A percentile compares a stretch with the other conserved stretches of the same genome.
Conservation (phyloP, 306 rosid genomes). For the Trifolium subterraneum region DNA sequence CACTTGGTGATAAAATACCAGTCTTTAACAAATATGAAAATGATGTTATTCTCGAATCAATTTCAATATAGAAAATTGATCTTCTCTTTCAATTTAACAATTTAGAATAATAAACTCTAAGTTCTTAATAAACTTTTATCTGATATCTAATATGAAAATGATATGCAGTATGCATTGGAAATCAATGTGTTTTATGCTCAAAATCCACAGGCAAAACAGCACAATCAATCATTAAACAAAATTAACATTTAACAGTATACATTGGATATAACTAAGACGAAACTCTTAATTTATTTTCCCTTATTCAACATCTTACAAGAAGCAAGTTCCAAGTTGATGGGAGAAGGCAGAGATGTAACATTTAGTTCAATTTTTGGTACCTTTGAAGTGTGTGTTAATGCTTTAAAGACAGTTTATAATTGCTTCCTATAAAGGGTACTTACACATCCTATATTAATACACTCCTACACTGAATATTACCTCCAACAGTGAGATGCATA, state of each 20-base stretch:
- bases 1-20: too few species aligned
- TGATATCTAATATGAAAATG: too few species aligned
- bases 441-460: conserved; percentile 25
- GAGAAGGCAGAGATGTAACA: conserved; percentile 22
- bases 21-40: too few species aligned
- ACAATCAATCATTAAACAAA: background rate
- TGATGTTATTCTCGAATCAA: too few species aligned
- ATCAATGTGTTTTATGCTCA: too few species aligned
- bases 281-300: conserved; percentile 20
- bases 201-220: background rate
- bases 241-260: background rate
- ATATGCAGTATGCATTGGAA: too few species aligned
- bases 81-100: too few species aligned
- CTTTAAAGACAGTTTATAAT: background rate
- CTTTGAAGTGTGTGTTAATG: background rate
- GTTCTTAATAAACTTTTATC: too few species aligned
- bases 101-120: too few species aligned
- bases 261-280: background rate
- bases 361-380: background rate
- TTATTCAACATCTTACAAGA: conserved; percentile 39
- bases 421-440: conserved; percentile 7
- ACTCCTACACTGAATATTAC: background rate
- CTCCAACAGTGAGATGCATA: background rate
- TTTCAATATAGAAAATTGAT: too few species aligned
- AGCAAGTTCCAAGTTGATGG: conserved; percentile 27